A percentile compares a stretch with the other conserved stretches of the same genome.
Conservation (phyloP, 176 grass and related monocot species). For the Eragrostis nindensis region DNA sequence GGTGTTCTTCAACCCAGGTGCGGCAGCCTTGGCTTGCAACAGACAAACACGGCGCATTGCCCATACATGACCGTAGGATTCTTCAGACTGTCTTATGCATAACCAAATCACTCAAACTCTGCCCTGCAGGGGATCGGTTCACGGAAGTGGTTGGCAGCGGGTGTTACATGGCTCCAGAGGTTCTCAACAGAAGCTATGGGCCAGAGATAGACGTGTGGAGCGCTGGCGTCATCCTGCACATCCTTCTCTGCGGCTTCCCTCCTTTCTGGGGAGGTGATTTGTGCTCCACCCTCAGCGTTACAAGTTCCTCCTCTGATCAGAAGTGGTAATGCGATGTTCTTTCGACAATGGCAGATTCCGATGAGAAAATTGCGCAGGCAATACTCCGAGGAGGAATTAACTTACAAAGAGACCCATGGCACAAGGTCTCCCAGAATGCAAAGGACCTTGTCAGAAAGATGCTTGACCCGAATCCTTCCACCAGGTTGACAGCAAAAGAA, state of each 20-base stretch:
- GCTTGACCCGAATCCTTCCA: constrained; percentile 75
- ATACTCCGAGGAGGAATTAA: constrained; percentile 66
- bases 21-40: not conserved
- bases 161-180: constrained; percentile 88
- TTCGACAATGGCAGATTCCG: constrained; percentile 53
- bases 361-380: constrained; percentile 70
- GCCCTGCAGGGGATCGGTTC: constrained; percentile 56
- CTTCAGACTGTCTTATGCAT: no score
- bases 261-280: constrained; percentile 84
- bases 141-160: constrained; percentile 81
- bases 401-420: constrained; percentile 84
- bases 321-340: constrained; percentile 8
- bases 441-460: constrained; percentile 81
- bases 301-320: not conserved
- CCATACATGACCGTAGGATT: not conserved
- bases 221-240: constrained; percentile 82
- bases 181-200: constrained; percentile 75
- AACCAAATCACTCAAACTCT: not conserved
- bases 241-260: constrained; percentile 78
- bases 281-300: not conserved
- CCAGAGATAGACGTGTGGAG: constrained; percentile 91
- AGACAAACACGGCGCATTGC: not conserved
- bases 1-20: constrained; percentile 71
- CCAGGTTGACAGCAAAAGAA: constrained; percentile 60
- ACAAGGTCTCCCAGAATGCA: constrained; percentile 79